Conservation (phyloP, 345 rosid species). For the Dipteronia sinensis region DNA sequence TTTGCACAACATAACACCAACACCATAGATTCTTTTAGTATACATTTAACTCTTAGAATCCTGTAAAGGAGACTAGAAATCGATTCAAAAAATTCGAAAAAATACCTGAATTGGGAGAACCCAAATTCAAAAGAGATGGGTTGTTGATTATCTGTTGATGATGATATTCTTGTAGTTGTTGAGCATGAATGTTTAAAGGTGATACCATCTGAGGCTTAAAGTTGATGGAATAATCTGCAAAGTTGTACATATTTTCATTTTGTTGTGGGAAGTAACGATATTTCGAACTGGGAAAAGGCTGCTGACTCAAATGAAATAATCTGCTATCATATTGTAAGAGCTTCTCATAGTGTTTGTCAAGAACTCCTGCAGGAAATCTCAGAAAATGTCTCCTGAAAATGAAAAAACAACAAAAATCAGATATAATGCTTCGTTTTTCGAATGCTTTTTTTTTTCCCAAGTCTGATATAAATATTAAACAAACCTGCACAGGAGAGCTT, state of each 20-base stretch:
- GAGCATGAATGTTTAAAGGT: not conserved
- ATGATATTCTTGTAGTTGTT: constrained; percentile 8
- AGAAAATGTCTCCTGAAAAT: constrained; percentile 56
- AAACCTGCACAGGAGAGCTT: constrained; percentile 49
- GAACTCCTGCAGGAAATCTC: constrained; percentile 40
- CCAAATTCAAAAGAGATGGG: not conserved
- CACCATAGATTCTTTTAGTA: not conserved
- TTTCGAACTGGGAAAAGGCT: constrained; percentile 33
- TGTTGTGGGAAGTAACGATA: constrained; percentile 27
- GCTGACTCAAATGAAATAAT: constrained; percentile 32
- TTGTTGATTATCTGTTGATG: not conserved
- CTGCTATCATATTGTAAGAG: constrained; percentile 37
- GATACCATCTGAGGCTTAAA: not conserved
- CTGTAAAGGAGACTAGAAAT: too few species aligned
- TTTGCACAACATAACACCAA: constrained; percentile 14
- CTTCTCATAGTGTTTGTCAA: constrained; percentile 52
- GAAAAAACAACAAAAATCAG: not conserved
- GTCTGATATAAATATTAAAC: constrained; percentile 19
- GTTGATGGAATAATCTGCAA: not conserved
- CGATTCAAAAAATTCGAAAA: not conserved
- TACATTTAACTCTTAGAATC: not conserved
- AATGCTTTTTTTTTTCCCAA: not conserved
- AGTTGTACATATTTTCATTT: not conserved
- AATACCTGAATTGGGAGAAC: constrained; percentile 35
- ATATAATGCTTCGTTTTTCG: not conserved